These are phyloP conservation scores for Boletus sp. DNA, from an alignment of 768 basidiomycete species.

Conservation along the genomic window DNA sequence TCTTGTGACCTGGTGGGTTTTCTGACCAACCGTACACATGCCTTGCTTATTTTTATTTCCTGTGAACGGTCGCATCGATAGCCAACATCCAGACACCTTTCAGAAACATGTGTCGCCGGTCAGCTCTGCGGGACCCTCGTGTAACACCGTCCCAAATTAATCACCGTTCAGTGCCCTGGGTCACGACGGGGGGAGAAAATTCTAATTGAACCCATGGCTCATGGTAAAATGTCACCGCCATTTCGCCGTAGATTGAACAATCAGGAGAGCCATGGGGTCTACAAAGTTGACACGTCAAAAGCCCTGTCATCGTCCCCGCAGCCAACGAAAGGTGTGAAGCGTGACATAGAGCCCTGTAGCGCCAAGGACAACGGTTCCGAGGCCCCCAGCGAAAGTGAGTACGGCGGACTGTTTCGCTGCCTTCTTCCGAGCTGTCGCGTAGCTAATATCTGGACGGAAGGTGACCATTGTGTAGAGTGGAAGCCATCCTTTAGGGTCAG, in stretches of 20 bases:
- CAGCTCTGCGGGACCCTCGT: slow-evolving; percentile 32
- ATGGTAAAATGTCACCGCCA: slow-evolving; percentile 14
- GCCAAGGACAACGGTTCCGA: slow-evolving; percentile 44
- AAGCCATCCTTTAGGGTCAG: slow-evolving; percentile 75
- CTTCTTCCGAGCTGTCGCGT: slow-evolving; percentile 73
- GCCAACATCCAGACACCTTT: slow-evolving; percentile 17
- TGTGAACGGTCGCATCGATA: slow-evolving; percentile 28
- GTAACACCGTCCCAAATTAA: slow-evolving; percentile 32
- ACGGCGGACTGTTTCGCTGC: slow-evolving; percentile 68
- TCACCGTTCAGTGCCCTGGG: slow-evolving; percentile 31
- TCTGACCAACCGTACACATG: slow-evolving; percentile 19
- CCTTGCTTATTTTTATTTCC: slow-evolving; percentile 32
- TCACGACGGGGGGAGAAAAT: slow-evolving; percentile 18
- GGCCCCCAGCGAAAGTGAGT: slow-evolving; percentile 50
- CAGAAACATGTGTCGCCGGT: slow-evolving; percentile 25
- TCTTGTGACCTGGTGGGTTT: slow-evolving; percentile 16
- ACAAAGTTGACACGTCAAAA: slow-evolving; percentile 28
- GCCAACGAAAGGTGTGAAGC: slow-evolving; percentile 21
- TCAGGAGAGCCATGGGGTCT: slow-evolving; percentile 30
- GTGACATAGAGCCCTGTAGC: slow-evolving; percentile 40
- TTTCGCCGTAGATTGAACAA: slow-evolving; percentile 23
- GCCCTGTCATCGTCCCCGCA: slow-evolving; percentile 18
- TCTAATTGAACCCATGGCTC: slow-evolving; percentile 22
- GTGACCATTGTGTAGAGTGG: slow-evolving; percentile 98
- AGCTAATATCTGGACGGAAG: slow-evolving; percentile 93